Base-by-base conservation (phyloP, 2,329 filamentous ascomycete genomes). In the Paecilomyces fulvus region DNA sequence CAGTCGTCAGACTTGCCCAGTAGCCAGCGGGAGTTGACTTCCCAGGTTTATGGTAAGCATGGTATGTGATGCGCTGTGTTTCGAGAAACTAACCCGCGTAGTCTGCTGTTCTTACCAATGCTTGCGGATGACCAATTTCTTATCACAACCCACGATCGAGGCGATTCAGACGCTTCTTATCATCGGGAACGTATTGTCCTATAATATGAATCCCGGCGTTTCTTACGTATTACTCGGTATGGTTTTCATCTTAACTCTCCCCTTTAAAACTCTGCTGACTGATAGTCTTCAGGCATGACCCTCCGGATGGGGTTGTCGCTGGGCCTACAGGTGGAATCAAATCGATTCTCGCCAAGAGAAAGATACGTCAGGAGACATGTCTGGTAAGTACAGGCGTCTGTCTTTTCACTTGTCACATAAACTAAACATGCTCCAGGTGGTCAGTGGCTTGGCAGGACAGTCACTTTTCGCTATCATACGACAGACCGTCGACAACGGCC, bases 81-180 rank as follows among this genome's bases (percentile, higher is more conserved):
- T 59, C 25, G 33, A 55, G 71, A 76, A 54, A 76, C 58, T 37
- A 30, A 49, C 48, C 11, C 20, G 33, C 20, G 8, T 55, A 80
- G 80, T 85, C 3, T 86, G 83, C 69, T 86, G 83, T 68, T 83
- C 81, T 52, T 85, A 85, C 59, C 83, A 86, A 65, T 85, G 83
- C 63, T 73, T 85, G 25, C 80, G 83, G 17, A 82, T 84, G 69
- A 83, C 80, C 23, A 86, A 86, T 60, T 86, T 85, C 65, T 65
- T 86, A 7, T 85, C 83, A 0, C 80, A 83, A 57, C 80, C 83
- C 28, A 82, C 79, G 3, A 71, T 85, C 33, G 81, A 85, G 59
- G 83, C 79, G 48, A 83, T 86, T 37, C 82, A 86, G 64, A 83
- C 82, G 0, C 73, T 85, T 21, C 69, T 85, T 2, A 80, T 85